Conservation (phyloP, 192 early-diverging fungal species). For the Paraglomus brasilianum region DNA sequence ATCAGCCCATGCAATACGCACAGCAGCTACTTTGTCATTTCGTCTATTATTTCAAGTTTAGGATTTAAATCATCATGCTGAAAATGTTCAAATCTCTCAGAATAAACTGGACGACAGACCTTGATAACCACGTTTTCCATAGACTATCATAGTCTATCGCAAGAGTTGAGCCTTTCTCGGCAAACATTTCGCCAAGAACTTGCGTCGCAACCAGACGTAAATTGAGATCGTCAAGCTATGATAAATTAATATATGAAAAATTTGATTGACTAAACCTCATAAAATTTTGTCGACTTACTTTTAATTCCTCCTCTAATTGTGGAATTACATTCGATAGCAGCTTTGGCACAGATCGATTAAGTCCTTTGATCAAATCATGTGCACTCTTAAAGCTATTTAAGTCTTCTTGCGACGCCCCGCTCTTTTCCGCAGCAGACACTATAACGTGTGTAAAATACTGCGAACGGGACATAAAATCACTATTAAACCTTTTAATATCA, state of each 20-base stretch:
- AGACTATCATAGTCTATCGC: conserved; percentile 72
- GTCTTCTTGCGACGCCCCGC: conserved; percentile 46
- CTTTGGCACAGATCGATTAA: conserved; percentile 71
- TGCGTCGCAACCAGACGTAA: conserved; percentile 76
- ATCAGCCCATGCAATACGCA: conserved; percentile 79
- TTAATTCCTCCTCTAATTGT: conserved; percentile 89
- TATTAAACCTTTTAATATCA: neutral
- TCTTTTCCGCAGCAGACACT: conserved; percentile 52
- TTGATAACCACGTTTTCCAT: conserved; percentile 84
- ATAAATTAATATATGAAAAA: neutral
- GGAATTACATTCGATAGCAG: conserved; percentile 90
- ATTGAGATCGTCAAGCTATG: conserved; percentile 66
- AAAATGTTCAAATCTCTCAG: neutral
- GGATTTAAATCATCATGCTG: neutral
- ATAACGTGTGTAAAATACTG: conserved; percentile 88
- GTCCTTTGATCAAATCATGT: conserved; percentile 79
- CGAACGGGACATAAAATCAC: too few species aligned
- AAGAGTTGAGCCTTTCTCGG: conserved; percentile 67
- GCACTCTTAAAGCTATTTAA: conserved; percentile 60
- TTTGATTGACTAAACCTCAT: conserved; percentile 4
- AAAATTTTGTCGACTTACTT: conserved; percentile 40
- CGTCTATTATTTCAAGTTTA: conserved; percentile 40
- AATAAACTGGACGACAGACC: conserved; percentile 40
- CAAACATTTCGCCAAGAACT: conserved; percentile 87
- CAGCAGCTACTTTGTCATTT: conserved; percentile 68